Evolutionary conservation across 345 rosid species (phyloP).

Genomic region (Cardamine resedifolia): DNA sequence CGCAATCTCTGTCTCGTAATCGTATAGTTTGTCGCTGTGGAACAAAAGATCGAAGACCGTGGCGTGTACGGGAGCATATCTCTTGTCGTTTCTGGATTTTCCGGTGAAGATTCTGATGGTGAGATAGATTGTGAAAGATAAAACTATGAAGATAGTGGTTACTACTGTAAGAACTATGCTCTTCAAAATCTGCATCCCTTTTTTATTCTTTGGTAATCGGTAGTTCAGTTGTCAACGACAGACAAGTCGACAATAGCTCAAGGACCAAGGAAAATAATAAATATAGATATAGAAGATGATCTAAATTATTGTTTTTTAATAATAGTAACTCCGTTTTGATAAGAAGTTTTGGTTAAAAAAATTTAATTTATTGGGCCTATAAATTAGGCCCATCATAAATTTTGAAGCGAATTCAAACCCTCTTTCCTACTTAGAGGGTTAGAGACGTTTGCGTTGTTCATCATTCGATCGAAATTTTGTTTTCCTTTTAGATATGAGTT

Average conservation of each 20-base stretch:
- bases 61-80: constrained; percentile 58
- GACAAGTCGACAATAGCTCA: background rate
- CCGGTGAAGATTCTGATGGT: constrained; percentile 41
- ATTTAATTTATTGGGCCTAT: background rate
- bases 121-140: constrained; percentile 25
- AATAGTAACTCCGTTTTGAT: too few relatives aligned
- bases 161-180: constrained; percentile 29
- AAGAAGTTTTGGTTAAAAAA: too few relatives aligned
- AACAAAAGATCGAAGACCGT: constrained; percentile 47
- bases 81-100: constrained; percentile 48
- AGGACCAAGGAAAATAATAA: background rate
- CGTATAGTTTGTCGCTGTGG: constrained; percentile 51
- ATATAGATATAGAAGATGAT: background rate
- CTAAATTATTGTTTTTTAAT: too few relatives aligned
- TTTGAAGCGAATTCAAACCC: background rate
- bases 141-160: constrained; percentile 27
- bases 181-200: constrained; percentile 34
- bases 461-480: background rate
- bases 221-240: background rate
- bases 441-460: background rate
- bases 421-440: background rate
- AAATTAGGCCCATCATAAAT: background rate
- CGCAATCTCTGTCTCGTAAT: constrained; percentile 53
- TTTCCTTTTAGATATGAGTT: constrained; percentile 51
- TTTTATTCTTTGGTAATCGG: background rate